phyloP scores from a whole-genome alignment of 139 green algal genomes.

The Tetratostichococcus sp. region DNA sequence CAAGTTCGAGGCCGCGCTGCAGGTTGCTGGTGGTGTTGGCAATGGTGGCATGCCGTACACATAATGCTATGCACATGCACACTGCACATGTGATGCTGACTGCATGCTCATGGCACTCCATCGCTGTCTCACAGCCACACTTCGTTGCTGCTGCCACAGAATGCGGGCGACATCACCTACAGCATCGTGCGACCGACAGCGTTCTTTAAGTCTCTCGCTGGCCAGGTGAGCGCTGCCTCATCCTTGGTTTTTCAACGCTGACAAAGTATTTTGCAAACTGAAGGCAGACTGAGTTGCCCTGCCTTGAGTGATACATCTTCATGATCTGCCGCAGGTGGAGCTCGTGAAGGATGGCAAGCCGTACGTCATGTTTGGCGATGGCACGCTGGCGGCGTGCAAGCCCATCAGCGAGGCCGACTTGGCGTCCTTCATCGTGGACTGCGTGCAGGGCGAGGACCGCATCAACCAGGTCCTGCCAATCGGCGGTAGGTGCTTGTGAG shows the following conservation, averaged over 20 bases:
- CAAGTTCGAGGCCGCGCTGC: constrained; percentile 86
- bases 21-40: constrained; percentile 35
- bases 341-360: constrained; percentile 89
- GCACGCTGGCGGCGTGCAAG: constrained; percentile 93
- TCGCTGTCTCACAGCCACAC: too few relatives aligned
- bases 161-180: constrained; percentile 79
- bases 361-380: constrained; percentile 99
- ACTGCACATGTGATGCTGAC: too few relatives aligned
- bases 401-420: constrained; percentile 96
- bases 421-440: constrained; percentile 90
- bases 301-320: too few relatives aligned
- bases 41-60: too few relatives aligned
- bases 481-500: constrained; percentile 50
- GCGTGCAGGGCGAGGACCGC: constrained; percentile 52
- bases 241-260: too few relatives aligned
- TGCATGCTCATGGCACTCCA: too few relatives aligned
- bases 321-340: constrained; percentile 57
- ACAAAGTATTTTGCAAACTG: too few relatives aligned
- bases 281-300: too few relatives aligned
- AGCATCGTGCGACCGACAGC: constrained; percentile 96
- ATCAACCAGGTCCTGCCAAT: constrained; percentile 88
- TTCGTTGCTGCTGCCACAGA: constrained; percentile 10
- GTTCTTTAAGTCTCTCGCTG: constrained; percentile 98
- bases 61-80: too few relatives aligned
- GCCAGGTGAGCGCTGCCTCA: constrained; percentile 47